phyloP scores from a whole-genome alignment of 768 basidiomycete species.

The Psilocybe subaeruginosa region DNA sequence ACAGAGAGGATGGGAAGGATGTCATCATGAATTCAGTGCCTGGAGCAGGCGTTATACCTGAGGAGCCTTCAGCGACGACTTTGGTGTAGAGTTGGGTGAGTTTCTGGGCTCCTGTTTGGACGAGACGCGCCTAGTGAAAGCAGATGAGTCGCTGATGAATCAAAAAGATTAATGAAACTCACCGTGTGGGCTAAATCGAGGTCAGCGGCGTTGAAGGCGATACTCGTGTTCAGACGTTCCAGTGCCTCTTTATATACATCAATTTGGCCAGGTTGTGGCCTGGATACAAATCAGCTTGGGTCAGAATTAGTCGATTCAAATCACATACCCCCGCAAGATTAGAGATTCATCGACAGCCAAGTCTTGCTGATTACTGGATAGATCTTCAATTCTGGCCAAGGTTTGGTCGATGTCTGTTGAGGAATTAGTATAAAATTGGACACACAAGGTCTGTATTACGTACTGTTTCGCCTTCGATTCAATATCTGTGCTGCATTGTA shows the following conservation, averaged over 20 bases:
- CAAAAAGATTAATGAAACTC: neutral
- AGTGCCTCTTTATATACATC: conserved; percentile 69
- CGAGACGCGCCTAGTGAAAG: conserved; percentile 56
- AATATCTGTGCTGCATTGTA: conserved; percentile 78
- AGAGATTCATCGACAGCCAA: conserved; percentile 78
- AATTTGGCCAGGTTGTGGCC: conserved; percentile 74
- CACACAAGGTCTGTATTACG: conserved; percentile 27
- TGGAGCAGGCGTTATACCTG: conserved; percentile 68
- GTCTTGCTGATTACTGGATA: conserved; percentile 75
- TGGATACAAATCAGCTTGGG: conserved; percentile 25
- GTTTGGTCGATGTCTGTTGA: conserved; percentile 78
- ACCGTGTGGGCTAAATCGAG: conserved; percentile 60
- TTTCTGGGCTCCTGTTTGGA: conserved; percentile 86
- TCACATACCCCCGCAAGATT: conserved; percentile 69
- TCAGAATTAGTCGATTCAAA: neutral
- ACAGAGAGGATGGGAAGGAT: conserved; percentile 57
- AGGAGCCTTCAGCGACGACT: conserved; percentile 83
- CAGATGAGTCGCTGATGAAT: neutral
- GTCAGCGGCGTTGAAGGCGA: conserved; percentile 74
- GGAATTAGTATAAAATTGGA: neutral
- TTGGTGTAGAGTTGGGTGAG: conserved; percentile 84
- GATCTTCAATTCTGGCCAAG: conserved; percentile 75
- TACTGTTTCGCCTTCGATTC: conserved; percentile 73
- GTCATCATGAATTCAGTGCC: conserved; percentile 56
- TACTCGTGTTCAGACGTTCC: conserved; percentile 76